A percentile compares a stretch with the other conserved stretches of the same genome.
These are phyloP conservation scores for Globisporangium heterothallicum DNA, from an alignment of 352 stramenopile species.

Conservation along the genomic window DNA sequence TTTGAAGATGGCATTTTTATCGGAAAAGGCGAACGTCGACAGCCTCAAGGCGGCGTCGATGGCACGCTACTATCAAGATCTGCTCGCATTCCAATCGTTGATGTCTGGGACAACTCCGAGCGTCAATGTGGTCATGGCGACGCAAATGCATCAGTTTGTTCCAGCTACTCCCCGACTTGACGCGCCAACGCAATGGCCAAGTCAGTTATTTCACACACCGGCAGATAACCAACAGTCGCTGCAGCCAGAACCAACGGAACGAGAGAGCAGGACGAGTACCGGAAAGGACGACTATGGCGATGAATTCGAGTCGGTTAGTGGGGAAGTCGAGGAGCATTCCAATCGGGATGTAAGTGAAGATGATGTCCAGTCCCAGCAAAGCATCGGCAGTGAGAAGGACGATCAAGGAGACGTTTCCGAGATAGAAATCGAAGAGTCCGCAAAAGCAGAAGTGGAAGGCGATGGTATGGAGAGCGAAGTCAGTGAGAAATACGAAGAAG, in stretches of 20 bases:
- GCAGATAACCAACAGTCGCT: not conserved
- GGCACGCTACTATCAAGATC: conserved; percentile 59
- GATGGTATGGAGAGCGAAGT: not conserved
- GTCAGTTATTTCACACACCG: not conserved
- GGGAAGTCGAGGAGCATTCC: conserved; percentile 9
- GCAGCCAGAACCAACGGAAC: not conserved
- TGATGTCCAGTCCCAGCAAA: conserved; percentile 1
- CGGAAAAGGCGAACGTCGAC: conserved; percentile 48
- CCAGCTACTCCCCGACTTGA: not conserved
- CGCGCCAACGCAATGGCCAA: not conserved
- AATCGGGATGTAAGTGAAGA: conserved; percentile 4
- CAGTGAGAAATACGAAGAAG: not conserved
- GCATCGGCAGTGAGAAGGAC: not conserved
- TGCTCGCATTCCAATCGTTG: conserved; percentile 48
- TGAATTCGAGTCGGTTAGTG: conserved; percentile 34
- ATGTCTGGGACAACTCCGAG: conserved; percentile 21
- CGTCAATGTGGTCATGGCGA: conserved; percentile 13
- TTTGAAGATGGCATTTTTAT: conserved; percentile 35
- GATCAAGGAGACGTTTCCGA: conserved; percentile 6
- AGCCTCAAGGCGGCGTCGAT: conserved; percentile 45
- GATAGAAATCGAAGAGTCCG: not conserved
- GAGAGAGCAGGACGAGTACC: not conserved
- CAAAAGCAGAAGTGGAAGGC: not conserved
- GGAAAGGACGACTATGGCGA: conserved; percentile 25
- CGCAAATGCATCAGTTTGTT: not conserved